Percentiles rank a stretch among this genome's conserved stretches.
Conservation (phyloP, 306 rosid genomes). For the Lathyrus tuberosus region DNA sequence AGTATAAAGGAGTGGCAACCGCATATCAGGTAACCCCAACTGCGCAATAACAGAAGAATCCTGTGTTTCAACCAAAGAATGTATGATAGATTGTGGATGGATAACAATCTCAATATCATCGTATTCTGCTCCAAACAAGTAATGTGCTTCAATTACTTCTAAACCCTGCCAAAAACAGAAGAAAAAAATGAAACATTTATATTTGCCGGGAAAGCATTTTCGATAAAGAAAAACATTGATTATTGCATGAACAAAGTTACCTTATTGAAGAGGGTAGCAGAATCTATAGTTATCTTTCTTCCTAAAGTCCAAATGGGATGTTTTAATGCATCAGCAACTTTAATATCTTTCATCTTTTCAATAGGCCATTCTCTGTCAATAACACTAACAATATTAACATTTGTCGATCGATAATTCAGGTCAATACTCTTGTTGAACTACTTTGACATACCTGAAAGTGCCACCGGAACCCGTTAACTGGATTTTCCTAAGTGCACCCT, state of each 20-base stretch:
- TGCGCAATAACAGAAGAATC: conserved; percentile 91
- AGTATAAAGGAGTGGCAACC: conserved; percentile 80
- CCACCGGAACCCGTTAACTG: conserved; percentile 92
- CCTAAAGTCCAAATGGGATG: conserved; percentile 97
- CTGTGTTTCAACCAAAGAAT: conserved; percentile 93
- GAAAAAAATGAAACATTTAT: background rate
- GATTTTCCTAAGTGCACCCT: conserved; percentile 79
- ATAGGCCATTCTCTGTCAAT: conserved; percentile 76
- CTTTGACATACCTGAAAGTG: conserved; percentile 70
- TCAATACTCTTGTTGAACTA: conserved; percentile 19
- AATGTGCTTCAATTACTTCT: conserved; percentile 96
- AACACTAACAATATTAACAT: background rate
- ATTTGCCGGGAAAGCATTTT: background rate
- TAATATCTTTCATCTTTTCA: conserved; percentile 80
- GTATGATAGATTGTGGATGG: conserved; percentile 92
- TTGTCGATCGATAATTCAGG: background rate
- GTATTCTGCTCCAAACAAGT: conserved; percentile 82
- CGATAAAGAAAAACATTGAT: conserved; percentile 7
- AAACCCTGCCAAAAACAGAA: conserved; percentile 59
- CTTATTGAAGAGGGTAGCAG: conserved; percentile 95
- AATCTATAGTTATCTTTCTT: conserved; percentile 85
- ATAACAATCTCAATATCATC: conserved; percentile 83
- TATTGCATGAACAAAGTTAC: conserved; percentile 38
- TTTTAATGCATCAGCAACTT: conserved; percentile 82
- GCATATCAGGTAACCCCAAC: conserved; percentile 90